Base-by-base conservation (phyloP, 1,284 basidiomycete species). In the Volvariella volvacea region DNA sequence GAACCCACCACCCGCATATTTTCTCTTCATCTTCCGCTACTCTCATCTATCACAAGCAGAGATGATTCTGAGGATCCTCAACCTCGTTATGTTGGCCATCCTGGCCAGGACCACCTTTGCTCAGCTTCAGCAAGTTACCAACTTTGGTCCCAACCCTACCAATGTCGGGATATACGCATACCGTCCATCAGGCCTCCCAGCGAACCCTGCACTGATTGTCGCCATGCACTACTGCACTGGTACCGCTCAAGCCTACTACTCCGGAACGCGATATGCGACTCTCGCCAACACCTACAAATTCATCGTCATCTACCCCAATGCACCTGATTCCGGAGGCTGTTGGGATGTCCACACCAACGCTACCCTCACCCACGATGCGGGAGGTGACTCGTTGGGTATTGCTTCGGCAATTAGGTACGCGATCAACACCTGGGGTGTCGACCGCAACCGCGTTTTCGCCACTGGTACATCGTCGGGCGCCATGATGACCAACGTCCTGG, bases 401-500 rank as follows among this genome's bases (percentile, higher is more conserved):
- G 73, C 67, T 1, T 71, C 62, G 14, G 65, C 66, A 53, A 67
- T 73, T 15, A 62, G 66, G 33, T 78, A 69, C 53, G 71, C 76
- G 20, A 74, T 78, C 43, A 37, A 58, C 19, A 75, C 63, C 55
- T 75, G 63, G 49, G 66, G 66, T 31, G 73, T 74, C 41, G 68
- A 76, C 51, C 31, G 69, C 1, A 54, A 50, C 39, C 61, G 62
- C 28, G 74, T 77, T 43, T 78, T 70, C 54, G 68, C 64, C 25
- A 74, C 71, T 39, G 76, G 76, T 16, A 67, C 67, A 1, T 74
- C 71, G 4, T 77, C 74, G 7, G 76, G 76, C 41, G 76, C 74
- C 6, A 79, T 80, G 76, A 78, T 79, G 76, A 77, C 76, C 43
- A 74, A 71, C 53, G 76, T 78, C 19, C 63, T 77, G 15, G 58